Evolutionary conservation across 345 rosid genomes (phyloP).

Genomic region (Chamaenerion angustifolium): DNA sequence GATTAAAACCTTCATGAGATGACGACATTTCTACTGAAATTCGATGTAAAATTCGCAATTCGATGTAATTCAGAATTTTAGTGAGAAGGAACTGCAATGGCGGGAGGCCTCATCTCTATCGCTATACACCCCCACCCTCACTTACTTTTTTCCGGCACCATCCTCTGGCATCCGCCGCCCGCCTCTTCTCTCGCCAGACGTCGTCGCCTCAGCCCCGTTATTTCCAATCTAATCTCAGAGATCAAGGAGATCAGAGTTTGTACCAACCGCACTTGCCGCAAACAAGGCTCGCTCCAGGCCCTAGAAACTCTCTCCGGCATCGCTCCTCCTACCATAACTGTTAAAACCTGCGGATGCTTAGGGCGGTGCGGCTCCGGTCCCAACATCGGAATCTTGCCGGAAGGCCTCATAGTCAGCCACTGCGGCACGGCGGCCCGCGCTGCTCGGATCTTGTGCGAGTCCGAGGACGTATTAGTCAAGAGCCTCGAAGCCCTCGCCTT

Average conservation of each 20-base stretch:
- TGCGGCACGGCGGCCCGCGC: conserved; percentile 64
- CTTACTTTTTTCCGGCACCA: conserved; percentile 1
- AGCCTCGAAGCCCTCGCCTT: conserved; percentile 50
- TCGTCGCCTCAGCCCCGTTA: neutral
- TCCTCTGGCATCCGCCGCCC: neutral
- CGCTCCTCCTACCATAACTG: conserved; percentile 48
- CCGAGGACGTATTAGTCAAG: conserved; percentile 15
- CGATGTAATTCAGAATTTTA: no score
- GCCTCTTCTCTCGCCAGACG: conserved; percentile 3
- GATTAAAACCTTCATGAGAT: no score
- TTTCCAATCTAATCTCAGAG: conserved; percentile 13
- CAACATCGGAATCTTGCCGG: conserved; percentile 58
- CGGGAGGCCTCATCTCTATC: conserved; percentile 5
- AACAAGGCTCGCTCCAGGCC: conserved; percentile 62
- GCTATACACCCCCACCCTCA: neutral
- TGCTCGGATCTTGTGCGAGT: conserved; percentile 35
- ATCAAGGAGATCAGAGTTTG: conserved; percentile 55
- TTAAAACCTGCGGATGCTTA: conserved; percentile 55
- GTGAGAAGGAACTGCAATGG: neutral
- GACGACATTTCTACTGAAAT: no score
- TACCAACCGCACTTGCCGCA: conserved; percentile 70
- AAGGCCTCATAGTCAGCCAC: conserved; percentile 44
- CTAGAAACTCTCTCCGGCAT: conserved; percentile 44
- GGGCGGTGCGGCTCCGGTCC: conserved; percentile 91
- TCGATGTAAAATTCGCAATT: no score